A percentile compares a stretch with the other conserved stretches of the same genome.
These are phyloP conservation scores for Prosopis cineraria DNA, from an alignment of 306 rosid genomes.

Conservation along the genomic window DNA sequence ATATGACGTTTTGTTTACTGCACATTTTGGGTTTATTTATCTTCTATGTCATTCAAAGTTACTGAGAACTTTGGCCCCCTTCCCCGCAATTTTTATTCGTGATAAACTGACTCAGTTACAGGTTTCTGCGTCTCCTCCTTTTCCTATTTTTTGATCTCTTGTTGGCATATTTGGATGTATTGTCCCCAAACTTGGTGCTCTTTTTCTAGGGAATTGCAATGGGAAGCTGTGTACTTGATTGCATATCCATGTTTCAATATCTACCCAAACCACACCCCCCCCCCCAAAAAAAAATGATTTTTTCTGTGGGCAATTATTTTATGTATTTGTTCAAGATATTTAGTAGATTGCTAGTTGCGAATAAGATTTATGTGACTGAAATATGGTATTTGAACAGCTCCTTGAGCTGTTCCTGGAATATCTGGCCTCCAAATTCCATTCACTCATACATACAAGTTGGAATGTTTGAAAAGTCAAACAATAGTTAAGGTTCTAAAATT, in stretches of 20 bases:
- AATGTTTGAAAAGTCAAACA: not conserved
- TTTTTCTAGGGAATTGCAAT: not conserved
- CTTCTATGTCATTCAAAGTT: not conserved
- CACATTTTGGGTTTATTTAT: no score
- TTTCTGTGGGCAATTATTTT: not conserved
- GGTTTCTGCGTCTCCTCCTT: not conserved
- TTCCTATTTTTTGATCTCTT: not conserved
- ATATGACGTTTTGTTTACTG: not conserved
- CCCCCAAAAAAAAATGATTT: not conserved
- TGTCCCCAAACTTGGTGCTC: not conserved
- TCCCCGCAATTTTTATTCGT: not conserved
- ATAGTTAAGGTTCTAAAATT: not conserved
- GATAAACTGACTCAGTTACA: not conserved
- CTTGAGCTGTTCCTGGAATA: not conserved
- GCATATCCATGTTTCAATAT: no score
- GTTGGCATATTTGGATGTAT: not conserved
- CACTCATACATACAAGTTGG: not conserved
- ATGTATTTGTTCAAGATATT: not conserved
- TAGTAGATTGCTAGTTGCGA: not conserved
- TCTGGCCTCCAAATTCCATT: not conserved
- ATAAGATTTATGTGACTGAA: not conserved
- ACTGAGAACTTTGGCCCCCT: not conserved
- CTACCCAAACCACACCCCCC: not conserved
- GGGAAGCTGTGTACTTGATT: not conserved
- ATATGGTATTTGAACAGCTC: not conserved